Evolutionary conservation across 2,329 filamentous ascomycete species (phyloP).

Genomic region (Penicillium sclerotiorum): DNA sequence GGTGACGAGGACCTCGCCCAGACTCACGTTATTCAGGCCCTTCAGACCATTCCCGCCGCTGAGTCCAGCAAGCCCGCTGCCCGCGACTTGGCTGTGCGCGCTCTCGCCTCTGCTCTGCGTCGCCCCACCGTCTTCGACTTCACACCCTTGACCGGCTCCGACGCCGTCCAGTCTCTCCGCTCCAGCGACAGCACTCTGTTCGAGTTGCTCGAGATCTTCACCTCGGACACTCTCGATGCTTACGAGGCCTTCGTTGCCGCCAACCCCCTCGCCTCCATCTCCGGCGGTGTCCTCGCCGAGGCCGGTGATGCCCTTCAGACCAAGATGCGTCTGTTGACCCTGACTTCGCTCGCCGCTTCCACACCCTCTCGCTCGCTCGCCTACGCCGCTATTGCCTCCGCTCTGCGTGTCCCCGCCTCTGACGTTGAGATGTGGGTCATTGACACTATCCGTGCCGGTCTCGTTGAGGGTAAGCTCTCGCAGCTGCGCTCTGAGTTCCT

Average conservation of each 20-base stretch:
- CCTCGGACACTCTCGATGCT: constrained; percentile 89
- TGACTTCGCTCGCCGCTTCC: constrained; percentile 83
- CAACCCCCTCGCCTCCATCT: constrained; percentile 59
- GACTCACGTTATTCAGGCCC: constrained; percentile 71
- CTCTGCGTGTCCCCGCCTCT: constrained; percentile 76
- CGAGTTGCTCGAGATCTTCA: constrained; percentile 93
- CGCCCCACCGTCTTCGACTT: constrained; percentile 71
- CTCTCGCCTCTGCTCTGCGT: constrained; percentile 67
- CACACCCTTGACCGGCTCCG: constrained; percentile 69
- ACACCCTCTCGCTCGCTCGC: constrained; percentile 83
- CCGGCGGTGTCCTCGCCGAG: constrained; percentile 80
- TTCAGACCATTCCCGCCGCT: constrained; percentile 72
- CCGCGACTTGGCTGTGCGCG: constrained; percentile 62
- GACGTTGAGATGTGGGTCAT: constrained; percentile 99
- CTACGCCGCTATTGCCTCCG: constrained; percentile 80
- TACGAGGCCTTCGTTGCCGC: constrained; percentile 89
- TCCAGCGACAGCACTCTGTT: constrained; percentile 83
- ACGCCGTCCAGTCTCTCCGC: constrained; percentile 81
- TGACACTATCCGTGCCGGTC: constrained; percentile 91
- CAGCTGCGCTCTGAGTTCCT: constrained; percentile 92
- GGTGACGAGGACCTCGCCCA: constrained; percentile 78
- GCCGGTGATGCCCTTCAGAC: constrained; percentile 77
- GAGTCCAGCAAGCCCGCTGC: constrained; percentile 58
- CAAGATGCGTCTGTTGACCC: constrained; percentile 95
- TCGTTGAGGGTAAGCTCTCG: constrained; percentile 94